Percentiles rank a stretch among this genome's conserved stretches.
Evolutionary conservation across 768 basidiomycete genomes (phyloP).

Genomic region (Tylopilus balloui): DNA sequence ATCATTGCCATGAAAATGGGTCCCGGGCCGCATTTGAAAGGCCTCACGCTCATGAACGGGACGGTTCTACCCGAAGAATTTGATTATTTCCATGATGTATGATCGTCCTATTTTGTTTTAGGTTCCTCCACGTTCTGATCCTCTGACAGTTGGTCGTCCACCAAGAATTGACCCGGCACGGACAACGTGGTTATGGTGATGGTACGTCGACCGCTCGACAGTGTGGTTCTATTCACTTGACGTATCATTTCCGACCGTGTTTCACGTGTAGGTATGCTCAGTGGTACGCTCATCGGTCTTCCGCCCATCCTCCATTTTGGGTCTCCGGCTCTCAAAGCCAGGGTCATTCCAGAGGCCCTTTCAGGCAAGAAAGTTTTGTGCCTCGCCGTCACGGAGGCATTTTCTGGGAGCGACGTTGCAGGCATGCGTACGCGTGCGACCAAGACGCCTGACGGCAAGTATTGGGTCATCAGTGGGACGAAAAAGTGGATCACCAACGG

Average conservation of each 20-base stretch:
- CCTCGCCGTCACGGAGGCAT: not conserved
- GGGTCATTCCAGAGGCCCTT: not conserved
- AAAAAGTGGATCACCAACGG: conserved; percentile 4
- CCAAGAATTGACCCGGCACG: conserved; percentile 70
- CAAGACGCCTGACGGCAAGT: conserved; percentile 1
- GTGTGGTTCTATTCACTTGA: not conserved
- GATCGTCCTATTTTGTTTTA: not conserved
- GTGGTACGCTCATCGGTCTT: conserved; percentile 35
- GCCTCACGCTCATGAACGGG: conserved; percentile 60
- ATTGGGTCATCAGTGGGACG: not conserved
- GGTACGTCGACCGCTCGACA: conserved; percentile 35
- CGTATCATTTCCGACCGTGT: not conserved
- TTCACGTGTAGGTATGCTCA: conserved; percentile 44
- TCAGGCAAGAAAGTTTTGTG: not conserved
- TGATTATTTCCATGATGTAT: conserved; percentile 83
- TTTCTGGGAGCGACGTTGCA: not conserved
- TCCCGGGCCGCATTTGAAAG: conserved; percentile 80
- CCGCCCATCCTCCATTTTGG: conserved; percentile 83
- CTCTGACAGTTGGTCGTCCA: conserved; percentile 59
- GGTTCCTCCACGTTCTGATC: not conserved
- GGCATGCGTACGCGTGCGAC: not conserved
- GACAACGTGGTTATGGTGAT: conserved; percentile 76
- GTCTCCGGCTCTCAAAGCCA: conserved; percentile 42
- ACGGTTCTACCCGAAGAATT: conserved; percentile 38
- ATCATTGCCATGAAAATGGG: conserved; percentile 50